phyloP scores from a whole-genome alignment of 148 eudicot species.

The Euryodendron excelsum region DNA sequence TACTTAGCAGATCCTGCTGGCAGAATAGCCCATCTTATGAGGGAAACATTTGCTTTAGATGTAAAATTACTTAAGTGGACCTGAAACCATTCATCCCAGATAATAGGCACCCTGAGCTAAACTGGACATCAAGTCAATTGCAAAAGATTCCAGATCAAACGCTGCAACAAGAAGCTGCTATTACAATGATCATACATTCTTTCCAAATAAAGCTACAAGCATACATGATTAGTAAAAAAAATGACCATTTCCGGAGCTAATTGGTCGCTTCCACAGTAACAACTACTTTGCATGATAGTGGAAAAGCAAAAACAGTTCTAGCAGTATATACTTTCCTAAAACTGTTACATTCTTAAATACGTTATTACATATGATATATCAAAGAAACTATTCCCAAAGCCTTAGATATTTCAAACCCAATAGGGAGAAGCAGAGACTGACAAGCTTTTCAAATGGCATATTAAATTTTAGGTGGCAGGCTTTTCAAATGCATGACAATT shows the following conservation, averaged over 20 bases:
- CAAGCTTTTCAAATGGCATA: too few relatives aligned
- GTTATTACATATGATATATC: too few relatives aligned
- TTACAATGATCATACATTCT: conserved; percentile 51
- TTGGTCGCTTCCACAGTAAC: neutral
- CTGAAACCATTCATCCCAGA: conserved; percentile 44
- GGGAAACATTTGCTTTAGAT: conserved; percentile 53
- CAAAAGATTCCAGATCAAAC: neutral
- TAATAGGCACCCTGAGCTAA: conserved; percentile 2
- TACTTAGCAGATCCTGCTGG: conserved; percentile 63
- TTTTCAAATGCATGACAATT: too few relatives aligned
- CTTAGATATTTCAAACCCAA: too few relatives aligned
- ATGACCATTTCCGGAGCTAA: neutral
- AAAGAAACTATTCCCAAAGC: too few relatives aligned
- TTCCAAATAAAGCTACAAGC: neutral
- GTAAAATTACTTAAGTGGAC: conserved; percentile 60
- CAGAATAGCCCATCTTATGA: conserved; percentile 61
- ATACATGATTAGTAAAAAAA: neutral
- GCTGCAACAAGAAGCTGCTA: conserved; percentile 32
- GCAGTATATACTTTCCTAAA: too few relatives aligned
- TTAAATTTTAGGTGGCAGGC: too few relatives aligned
- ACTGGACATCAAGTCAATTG: neutral
- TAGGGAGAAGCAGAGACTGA: too few relatives aligned
- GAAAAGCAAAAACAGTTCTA: too few relatives aligned
- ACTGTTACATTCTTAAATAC: too few relatives aligned
- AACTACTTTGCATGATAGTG: neutral